phyloP scores from a whole-genome alignment of 345 rosid genomes.

The Populus ilicifolia region DNA sequence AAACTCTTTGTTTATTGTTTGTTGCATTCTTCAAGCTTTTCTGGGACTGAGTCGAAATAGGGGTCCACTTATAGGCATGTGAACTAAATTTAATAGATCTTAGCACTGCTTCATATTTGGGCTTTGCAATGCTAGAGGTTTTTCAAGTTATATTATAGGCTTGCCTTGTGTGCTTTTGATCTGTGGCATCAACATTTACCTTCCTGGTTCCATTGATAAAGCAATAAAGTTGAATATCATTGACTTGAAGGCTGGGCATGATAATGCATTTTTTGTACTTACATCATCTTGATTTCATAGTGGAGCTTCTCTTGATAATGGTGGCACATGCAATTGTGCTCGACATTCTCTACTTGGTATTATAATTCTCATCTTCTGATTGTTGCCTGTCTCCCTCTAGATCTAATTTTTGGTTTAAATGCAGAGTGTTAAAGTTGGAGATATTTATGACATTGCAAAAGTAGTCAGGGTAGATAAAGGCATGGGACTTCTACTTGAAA shows the following conservation, averaged over 20 bases:
- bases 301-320: not conserved
- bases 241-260: not conserved
- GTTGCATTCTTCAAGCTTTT: not conserved
- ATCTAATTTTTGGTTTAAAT: slow-evolving; percentile 21
- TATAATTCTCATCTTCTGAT: not conserved
- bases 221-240: not conserved
- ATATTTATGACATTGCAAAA: slow-evolving; percentile 75
- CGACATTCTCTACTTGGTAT: not conserved
- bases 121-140: not conserved
- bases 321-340: not conserved
- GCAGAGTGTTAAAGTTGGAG: slow-evolving; percentile 73
- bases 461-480: slow-evolving; percentile 81
- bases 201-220: not conserved
- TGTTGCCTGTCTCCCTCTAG: not conserved
- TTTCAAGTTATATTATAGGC: not conserved
- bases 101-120: not conserved
- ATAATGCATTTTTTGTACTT: not conserved
- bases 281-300: not conserved
- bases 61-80: not conserved
- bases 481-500: slow-evolving; percentile 79
- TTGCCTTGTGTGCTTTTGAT: not conserved
- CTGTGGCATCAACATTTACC: not conserved
- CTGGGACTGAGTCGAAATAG: not conserved
- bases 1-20: not conserved
- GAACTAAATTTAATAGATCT: not conserved